These are phyloP conservation scores for Aspergillus baeticus DNA, from an alignment of 495 filamentous ascomycete genomes.

Conservation along the genomic window DNA sequence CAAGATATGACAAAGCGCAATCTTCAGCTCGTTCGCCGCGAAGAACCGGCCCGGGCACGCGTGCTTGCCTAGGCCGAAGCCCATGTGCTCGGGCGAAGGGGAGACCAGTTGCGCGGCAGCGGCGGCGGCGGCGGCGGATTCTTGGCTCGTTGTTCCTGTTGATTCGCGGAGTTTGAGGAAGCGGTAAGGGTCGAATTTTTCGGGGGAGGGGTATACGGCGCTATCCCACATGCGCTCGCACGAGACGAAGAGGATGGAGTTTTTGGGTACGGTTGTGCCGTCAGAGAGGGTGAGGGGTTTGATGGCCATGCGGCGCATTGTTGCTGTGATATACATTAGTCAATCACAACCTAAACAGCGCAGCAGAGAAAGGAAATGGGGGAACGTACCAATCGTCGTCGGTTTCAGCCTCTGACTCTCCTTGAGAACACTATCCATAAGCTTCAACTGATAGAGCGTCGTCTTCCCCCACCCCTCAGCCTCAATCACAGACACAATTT, in stretches of 20 bases:
- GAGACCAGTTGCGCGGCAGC: constrained; percentile 34
- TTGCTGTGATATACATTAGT: constrained; percentile 25
- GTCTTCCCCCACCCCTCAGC: neutral
- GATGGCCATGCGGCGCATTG: constrained; percentile 38
- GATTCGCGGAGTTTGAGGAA: constrained; percentile 37
- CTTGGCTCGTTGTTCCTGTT: too few relatives aligned
- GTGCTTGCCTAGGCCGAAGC: constrained; percentile 48
- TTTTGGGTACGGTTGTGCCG: constrained; percentile 20
- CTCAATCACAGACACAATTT: neutral
- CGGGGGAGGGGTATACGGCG: constrained; percentile 34
- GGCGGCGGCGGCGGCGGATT: constrained; percentile 30
- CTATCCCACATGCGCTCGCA: constrained; percentile 27
- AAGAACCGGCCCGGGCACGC: constrained; percentile 54
- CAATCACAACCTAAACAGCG: neutral
- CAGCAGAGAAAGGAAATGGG: neutral
- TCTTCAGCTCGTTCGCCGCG: constrained; percentile 42
- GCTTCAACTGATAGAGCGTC: neutral
- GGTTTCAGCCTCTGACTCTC: constrained; percentile 40
- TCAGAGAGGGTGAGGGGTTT: constrained; percentile 23
- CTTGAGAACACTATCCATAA: constrained; percentile 24
- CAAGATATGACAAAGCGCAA: constrained; percentile 36
- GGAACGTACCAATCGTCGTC: constrained; percentile 25
- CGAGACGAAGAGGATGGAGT: constrained; percentile 29
- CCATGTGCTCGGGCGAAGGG: constrained; percentile 34
- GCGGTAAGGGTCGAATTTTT: constrained; percentile 39